Evolutionary conservation across 441 rosid species (phyloP).

Genomic region (Pelargonium australe): DNA sequence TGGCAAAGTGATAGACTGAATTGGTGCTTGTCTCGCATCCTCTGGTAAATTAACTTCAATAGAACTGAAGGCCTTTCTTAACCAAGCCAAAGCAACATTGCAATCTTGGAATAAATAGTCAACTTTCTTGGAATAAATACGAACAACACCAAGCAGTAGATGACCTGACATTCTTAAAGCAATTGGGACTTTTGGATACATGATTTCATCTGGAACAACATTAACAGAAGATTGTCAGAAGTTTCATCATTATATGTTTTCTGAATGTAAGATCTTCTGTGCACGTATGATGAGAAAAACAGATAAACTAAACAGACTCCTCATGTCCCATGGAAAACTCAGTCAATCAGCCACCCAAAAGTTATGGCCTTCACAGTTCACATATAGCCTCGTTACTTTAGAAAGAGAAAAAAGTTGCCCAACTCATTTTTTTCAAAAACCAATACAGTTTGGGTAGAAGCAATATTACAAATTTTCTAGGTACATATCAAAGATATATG

Average conservation of each 20-base stretch:
- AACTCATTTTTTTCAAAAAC: background rate
- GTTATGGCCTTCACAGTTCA: too few species aligned
- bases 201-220: conserved; percentile 46
- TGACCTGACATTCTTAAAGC: conserved; percentile 80
- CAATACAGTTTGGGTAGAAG: background rate
- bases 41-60: conserved; percentile 56
- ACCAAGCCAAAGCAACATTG: conserved; percentile 31
- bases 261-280: too few species aligned
- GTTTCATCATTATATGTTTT: background rate
- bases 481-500: too few species aligned
- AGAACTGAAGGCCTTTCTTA: conserved; percentile 45
- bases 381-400: too few species aligned
- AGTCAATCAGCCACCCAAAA: too few species aligned
- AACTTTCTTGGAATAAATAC: conserved; percentile 86
- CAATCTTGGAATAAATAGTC: conserved; percentile 76
- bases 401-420: too few species aligned
- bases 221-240: background rate
- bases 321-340: too few species aligned
- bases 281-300: background rate
- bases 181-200: conserved; percentile 63
- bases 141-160: conserved; percentile 75
- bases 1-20: conserved; percentile 69
- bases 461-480: background rate
- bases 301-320: background rate
- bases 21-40: conserved; percentile 58